Percentiles rank a stretch among this genome's conserved stretches.
Conservation (phyloP, 164 flowering plant species). For the Vitis riparia region DNA sequence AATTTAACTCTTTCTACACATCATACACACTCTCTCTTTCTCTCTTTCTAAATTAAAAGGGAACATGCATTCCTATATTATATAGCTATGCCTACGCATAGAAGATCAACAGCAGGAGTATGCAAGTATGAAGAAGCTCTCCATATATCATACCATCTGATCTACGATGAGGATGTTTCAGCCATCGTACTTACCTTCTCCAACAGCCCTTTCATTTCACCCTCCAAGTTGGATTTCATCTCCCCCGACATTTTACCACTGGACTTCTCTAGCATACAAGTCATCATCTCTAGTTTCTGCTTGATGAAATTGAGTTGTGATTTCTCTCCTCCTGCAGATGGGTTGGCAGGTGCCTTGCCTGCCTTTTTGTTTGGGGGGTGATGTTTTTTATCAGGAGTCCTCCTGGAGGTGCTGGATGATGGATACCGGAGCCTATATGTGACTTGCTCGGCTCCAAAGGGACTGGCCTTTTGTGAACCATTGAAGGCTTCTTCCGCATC, state of each 20-base stretch:
- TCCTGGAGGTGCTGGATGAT: not conserved
- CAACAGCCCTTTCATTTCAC: slow-evolving; percentile 34
- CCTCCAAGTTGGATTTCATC: slow-evolving; percentile 28
- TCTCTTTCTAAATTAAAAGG: not conserved
- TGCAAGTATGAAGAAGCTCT: not conserved
- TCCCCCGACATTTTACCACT: slow-evolving; percentile 25
- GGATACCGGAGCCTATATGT: slow-evolving; percentile 23
- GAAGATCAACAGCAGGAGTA: no score
- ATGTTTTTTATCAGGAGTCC: no score
- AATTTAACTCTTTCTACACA: no score
- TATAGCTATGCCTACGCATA: not conserved
- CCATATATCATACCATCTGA: not conserved
- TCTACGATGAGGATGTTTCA: not conserved
- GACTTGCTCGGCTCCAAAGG: slow-evolving; percentile 26
- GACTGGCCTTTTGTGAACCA: slow-evolving; percentile 17
- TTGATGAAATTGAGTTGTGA: slow-evolving; percentile 24
- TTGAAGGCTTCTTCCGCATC: slow-evolving; percentile 45
- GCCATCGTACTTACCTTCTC: slow-evolving; percentile 30
- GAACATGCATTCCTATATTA: not conserved
- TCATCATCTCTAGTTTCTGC: slow-evolving; percentile 36
- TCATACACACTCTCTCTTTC: no score
- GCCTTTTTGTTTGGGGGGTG: no score
- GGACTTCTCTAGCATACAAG: slow-evolving; percentile 31
- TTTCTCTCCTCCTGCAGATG: slow-evolving; percentile 1
- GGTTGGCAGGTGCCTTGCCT: slow-evolving; percentile 2